A percentile compares a stretch with the other conserved stretches of the same genome.
phyloP scores from a whole-genome alignment of 164 flowering plant genomes.

The Litsea cubeba region DNA sequence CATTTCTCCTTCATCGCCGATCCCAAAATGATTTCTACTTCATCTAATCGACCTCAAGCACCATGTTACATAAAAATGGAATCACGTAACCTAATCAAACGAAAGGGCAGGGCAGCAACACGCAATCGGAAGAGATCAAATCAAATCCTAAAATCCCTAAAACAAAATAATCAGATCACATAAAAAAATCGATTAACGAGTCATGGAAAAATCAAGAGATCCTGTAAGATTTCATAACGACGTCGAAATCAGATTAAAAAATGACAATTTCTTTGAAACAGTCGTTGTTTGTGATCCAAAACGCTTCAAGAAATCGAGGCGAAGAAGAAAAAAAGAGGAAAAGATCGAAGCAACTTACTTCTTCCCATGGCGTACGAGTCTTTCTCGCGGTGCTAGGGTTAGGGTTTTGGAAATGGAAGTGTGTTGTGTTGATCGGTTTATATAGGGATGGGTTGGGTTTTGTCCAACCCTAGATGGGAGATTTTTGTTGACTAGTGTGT shows the following conservation, averaged over 20 bases:
- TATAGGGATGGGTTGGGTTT: not conserved
- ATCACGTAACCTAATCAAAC: too few relatives aligned
- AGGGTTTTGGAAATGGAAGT: not conserved
- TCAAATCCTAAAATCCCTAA: too few relatives aligned
- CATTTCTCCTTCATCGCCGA: too few relatives aligned
- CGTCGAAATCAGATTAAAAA: not conserved
- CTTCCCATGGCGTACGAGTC: slow-evolving; percentile 19
- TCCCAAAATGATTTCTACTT: too few relatives aligned
- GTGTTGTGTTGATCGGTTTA: not conserved
- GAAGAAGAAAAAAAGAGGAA: not conserved
- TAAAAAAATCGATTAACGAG: not conserved
- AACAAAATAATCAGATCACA: too few relatives aligned
- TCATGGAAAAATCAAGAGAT: not conserved
- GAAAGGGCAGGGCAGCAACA: too few relatives aligned
- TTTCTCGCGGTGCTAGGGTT: slow-evolving; percentile 8
- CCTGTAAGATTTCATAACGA: not conserved
- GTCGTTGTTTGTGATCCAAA: not conserved
- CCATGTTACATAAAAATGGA: too few relatives aligned
- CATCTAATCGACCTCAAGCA: too few relatives aligned
- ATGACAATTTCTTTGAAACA: not conserved
- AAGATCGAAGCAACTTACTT: slow-evolving; percentile 13
- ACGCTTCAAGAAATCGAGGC: too few relatives aligned
- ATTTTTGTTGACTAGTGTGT: not conserved
- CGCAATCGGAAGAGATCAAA: too few relatives aligned
- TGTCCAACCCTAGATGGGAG: not conserved